Conservation (phyloP, 192 early-diverging fungal genomes). For the Blastocladiella britannica region DNA sequence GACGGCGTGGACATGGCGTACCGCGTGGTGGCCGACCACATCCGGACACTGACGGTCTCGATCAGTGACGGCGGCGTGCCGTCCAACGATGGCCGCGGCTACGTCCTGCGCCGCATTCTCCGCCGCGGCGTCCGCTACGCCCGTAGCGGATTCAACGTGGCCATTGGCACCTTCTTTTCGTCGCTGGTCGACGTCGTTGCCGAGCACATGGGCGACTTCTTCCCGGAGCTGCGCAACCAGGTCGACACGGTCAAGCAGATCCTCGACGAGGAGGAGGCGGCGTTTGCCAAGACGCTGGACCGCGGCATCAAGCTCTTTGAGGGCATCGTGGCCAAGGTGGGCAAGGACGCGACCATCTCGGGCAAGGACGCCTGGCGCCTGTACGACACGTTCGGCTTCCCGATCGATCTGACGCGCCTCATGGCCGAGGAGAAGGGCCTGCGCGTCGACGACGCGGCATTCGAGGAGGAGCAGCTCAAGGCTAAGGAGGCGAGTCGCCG, state of each 20-base stretch:
- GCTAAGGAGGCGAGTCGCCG: constrained; percentile 54
- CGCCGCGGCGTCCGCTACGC: constrained; percentile 86
- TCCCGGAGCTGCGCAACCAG: constrained; percentile 66
- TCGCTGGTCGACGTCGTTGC: constrained; percentile 78
- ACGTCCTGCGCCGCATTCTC: constrained; percentile 88
- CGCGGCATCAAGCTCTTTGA: constrained; percentile 89
- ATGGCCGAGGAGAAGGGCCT: constrained; percentile 96
- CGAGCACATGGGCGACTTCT: constrained; percentile 71
- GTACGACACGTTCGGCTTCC: constrained; percentile 98
- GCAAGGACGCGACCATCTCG: constrained; percentile 38
- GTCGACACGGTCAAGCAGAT: constrained; percentile 79
- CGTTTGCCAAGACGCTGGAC: constrained; percentile 90
- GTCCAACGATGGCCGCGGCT: constrained; percentile 94
- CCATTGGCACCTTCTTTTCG: constrained; percentile 84
- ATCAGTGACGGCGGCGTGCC: constrained; percentile 92
- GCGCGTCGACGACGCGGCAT: constrained; percentile 61
- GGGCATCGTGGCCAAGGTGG: constrained; percentile 31
- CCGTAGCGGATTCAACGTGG: constrained; percentile 71
- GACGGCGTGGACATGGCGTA: constrained; percentile 97
- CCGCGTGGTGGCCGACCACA: constrained; percentile 93
- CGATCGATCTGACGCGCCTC: constrained; percentile 84
- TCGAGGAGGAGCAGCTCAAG: constrained; percentile 49
- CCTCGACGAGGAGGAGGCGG: constrained; percentile 83
- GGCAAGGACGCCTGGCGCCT: constrained; percentile 90
- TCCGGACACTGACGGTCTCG: constrained; percentile 86